Evolutionary conservation across 768 basidiomycete species (phyloP), one percentile per base, ranked within the genome.

Genomic region (Collybia nuda): DNA sequence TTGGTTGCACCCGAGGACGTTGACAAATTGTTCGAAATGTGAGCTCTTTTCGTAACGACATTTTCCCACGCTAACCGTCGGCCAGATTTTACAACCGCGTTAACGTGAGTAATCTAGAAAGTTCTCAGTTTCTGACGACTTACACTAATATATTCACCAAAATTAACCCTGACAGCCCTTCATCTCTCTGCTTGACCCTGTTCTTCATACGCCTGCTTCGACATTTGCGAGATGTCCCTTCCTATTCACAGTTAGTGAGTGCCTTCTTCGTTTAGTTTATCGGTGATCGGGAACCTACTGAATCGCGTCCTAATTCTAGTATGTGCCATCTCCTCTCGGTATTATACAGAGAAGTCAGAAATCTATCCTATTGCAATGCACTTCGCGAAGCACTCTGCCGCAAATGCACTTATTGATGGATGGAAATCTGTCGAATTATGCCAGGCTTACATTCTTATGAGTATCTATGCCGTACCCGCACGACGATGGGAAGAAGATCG

Each of bases 401-500:
- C 88, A 1, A 88, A 84, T 50, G 86, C 87, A 2, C 74, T 93
- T 39, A 88, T 88, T 45, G 85, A 89, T 56, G 88, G 87, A 42
- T 86, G 83, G 86, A 85, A 85, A 67, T 89, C 88, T 11, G 87
- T 95, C 42, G 93, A 97, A 66, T 75, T 95, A 1, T 87, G 88
- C 45, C 93, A 97, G 64, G 93, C 93, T 3, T 97, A 95, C 59
- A 84, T 97, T 42, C 75, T 97, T 45, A 86, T 92, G 86, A 86
- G 85, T 55, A 78, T 87, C 42, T 91, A 88, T 60, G 82, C 84
- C 40, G 85, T 90, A 1, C 90, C 89, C 3, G 90, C 89, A 1
- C 79, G 85, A 19, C 70, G 82, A 38, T 96, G 93, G 87, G 92
- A 95, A 59, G 91, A 95, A 58, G 92, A 95, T 62, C 77, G 91